Evolutionary conservation across 1,284 basidiomycete genomes (phyloP).

Genomic region (Pisolithus thermaeus): DNA sequence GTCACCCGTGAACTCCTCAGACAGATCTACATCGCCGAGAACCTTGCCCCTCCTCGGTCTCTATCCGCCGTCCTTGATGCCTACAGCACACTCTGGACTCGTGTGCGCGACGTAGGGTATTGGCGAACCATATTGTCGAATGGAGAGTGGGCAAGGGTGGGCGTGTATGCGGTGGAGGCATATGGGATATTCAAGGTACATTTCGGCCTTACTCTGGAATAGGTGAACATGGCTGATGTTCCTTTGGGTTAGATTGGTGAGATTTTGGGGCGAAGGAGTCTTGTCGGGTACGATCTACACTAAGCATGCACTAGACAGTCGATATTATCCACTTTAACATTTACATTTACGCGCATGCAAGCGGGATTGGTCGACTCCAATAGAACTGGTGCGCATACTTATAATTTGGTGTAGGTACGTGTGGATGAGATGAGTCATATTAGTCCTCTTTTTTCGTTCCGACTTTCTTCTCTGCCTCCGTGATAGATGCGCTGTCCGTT

Average conservation of each 20-base stretch:
- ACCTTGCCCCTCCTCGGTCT: conserved; percentile 76
- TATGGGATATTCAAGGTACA: conserved; percentile 82
- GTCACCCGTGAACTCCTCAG: conserved; percentile 83
- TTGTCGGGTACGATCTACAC: conserved; percentile 79
- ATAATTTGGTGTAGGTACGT: background rate
- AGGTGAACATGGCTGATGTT: conserved; percentile 29
- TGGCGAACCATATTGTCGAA: conserved; percentile 66
- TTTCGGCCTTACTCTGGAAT: conserved; percentile 1
- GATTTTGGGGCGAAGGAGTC: conserved; percentile 78
- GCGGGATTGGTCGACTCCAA: too few species aligned
- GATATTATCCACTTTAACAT: background rate
- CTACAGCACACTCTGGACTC: conserved; percentile 71
- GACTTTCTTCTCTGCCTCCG: conserved; percentile 81
- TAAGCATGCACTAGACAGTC: conserved; percentile 27
- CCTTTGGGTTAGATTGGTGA: conserved; percentile 67
- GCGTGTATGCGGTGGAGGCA: conserved; percentile 84
- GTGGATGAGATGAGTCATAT: conserved; percentile 4
- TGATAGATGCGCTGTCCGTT: conserved; percentile 81
- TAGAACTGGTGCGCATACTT: too few species aligned
- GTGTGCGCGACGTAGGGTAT: conserved; percentile 60
- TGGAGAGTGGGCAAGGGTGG: conserved; percentile 77
- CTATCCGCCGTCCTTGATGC: conserved; percentile 58
- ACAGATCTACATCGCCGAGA: conserved; percentile 89
- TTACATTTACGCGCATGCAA: background rate
- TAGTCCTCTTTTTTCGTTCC: conserved; percentile 78